A percentile compares a stretch with the other conserved stretches of the same genome.
phyloP scores from a whole-genome alignment of 2,329 filamentous ascomycete species.

The Diaporthe batatas region DNA sequence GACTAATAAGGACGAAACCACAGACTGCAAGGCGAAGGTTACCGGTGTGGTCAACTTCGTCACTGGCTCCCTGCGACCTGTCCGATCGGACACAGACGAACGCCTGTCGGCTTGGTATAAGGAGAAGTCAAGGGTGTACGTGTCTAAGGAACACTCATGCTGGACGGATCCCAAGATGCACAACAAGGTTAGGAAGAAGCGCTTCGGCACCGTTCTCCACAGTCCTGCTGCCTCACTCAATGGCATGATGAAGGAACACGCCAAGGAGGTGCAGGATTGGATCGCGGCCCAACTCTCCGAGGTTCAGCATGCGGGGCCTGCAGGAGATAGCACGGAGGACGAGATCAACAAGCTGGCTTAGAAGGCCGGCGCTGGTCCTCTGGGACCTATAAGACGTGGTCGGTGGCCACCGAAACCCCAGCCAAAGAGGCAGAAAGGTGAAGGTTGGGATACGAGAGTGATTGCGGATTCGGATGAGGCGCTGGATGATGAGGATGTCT shows the following conservation, averaged over 20 bases:
- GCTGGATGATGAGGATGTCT: not conserved
- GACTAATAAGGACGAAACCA: constrained; percentile 18
- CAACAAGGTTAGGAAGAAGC: constrained; percentile 70
- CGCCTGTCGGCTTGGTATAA: constrained; percentile 86
- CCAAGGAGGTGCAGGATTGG: constrained; percentile 65
- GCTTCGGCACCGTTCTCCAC: constrained; percentile 70
- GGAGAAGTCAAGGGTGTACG: constrained; percentile 82
- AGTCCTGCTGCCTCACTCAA: constrained; percentile 64
- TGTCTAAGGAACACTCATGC: constrained; percentile 80
- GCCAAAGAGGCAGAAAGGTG: not conserved
- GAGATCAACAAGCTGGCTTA: constrained; percentile 52
- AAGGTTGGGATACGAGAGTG: not conserved
- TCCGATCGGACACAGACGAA: constrained; percentile 83
- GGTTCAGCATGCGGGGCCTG: constrained; percentile 48
- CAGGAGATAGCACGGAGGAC: constrained; percentile 64
- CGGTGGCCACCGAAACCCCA: not conserved
- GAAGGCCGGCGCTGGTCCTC: constrained; percentile 5
- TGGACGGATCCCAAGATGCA: constrained; percentile 76
- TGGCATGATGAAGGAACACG: constrained; percentile 70
- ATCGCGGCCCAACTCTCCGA: constrained; percentile 55
- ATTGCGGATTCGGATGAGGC: not conserved
- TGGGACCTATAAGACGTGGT: not conserved
- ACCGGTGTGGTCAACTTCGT: constrained; percentile 86
- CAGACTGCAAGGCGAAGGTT: constrained; percentile 76
- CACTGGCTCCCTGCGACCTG: constrained; percentile 79